Evolutionary conservation across 2,329 filamentous ascomycete genomes (phyloP).

Genomic region (Clonostachys chloroleuca): DNA sequence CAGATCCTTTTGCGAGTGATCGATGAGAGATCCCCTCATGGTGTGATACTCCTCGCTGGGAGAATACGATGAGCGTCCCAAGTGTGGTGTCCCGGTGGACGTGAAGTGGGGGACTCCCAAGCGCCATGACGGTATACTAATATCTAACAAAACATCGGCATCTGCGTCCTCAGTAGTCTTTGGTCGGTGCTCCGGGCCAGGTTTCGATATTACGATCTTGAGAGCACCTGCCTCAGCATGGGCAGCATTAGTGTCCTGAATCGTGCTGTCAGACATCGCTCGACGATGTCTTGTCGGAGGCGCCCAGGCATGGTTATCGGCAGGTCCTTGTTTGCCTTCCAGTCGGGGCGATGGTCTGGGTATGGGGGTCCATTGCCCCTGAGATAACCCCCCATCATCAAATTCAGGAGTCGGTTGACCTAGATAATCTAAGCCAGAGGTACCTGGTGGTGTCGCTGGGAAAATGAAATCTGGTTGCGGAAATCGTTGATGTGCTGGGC

Average conservation of each 20-base stretch:
- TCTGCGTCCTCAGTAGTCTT: slow-evolving; percentile 58
- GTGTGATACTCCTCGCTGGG: slow-evolving; percentile 59
- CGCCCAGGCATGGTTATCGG: not conserved
- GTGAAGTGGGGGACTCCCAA: slow-evolving; percentile 81
- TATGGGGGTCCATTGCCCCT: slow-evolving; percentile 37
- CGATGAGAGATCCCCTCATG: not conserved
- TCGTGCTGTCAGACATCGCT: slow-evolving; percentile 73
- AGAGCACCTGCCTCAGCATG: slow-evolving; percentile 63
- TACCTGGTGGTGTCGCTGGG: slow-evolving; percentile 55
- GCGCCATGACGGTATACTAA: slow-evolving; percentile 79
- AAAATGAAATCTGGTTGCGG: slow-evolving; percentile 58
- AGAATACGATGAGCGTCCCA: slow-evolving; percentile 77
- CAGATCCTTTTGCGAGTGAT: slow-evolving; percentile 5
- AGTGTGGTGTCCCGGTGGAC: slow-evolving; percentile 66
- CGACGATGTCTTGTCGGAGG: slow-evolving; percentile 43
- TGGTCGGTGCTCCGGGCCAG: slow-evolving; percentile 53
- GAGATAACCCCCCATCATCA: slow-evolving; percentile 16
- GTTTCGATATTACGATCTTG: slow-evolving; percentile 75
- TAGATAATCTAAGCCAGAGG: slow-evolving; percentile 48
- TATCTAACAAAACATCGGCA: slow-evolving; percentile 48
- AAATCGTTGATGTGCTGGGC: slow-evolving; percentile 56
- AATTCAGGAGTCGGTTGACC: slow-evolving; percentile 14
- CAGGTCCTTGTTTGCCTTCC: slow-evolving; percentile 5
- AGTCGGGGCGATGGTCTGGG: slow-evolving; percentile 27
- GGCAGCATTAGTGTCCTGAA: slow-evolving; percentile 55